Evolutionary conservation across 2,329 filamentous ascomycete genomes (phyloP).

Genomic region (Lachnellula suecica): DNA sequence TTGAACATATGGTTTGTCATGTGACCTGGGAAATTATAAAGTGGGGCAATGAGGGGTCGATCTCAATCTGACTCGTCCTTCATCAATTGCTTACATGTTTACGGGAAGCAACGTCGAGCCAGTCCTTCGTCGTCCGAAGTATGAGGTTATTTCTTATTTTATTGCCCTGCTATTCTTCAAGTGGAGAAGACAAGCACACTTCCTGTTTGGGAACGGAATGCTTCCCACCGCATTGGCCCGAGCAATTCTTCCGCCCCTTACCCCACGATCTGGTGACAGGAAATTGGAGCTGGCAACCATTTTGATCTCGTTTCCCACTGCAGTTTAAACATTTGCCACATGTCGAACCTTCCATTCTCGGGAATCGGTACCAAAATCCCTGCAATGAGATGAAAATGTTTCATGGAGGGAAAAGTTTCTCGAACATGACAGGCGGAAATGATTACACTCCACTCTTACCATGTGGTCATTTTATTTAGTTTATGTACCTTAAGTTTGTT

Average conservation of each 20-base stretch:
- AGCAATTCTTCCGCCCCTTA: slow-evolving; percentile 10
- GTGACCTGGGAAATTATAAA: too few species aligned
- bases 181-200: background rate
- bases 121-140: too few species aligned
- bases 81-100: background rate
- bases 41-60: background rate
- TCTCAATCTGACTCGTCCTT: background rate
- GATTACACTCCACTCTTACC: background rate
- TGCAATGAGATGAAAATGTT: background rate
- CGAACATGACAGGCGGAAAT: background rate
- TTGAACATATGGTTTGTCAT: too few species aligned
- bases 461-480: background rate
- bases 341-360: background rate
- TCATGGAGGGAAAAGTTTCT: background rate
- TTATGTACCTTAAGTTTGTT: background rate
- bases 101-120: background rate
- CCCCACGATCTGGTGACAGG: slow-evolving; percentile 9
- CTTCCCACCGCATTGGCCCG: background rate
- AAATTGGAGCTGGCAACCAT: background rate
- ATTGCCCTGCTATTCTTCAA: background rate
- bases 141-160: background rate
- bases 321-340: background rate
- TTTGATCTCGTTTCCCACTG: background rate
- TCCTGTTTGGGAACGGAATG: slow-evolving; percentile 9
- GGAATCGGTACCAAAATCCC: background rate